Evolutionary conservation across 257 asterid genomes (phyloP), one percentile per base, ranked within the genome.

Genomic region (Petunia secreta): DNA sequence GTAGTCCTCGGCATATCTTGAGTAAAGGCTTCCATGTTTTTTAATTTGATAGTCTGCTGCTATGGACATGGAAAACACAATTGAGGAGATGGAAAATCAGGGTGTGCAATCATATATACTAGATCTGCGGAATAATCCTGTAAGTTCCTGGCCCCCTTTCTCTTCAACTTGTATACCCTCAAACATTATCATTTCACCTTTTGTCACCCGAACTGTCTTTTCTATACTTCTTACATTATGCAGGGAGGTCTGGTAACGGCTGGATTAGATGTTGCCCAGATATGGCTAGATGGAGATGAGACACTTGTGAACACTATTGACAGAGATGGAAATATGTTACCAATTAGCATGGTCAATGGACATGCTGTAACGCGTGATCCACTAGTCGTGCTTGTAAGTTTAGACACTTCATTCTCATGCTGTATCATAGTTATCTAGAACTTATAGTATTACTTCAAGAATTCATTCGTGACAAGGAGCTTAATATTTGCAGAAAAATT

Each of bases 201-300:
- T 62, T 14, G 73, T 55, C 40, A 44, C 59, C 59, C 4, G n/a
- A 80, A 6, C 4, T 55, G 37, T 39, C 37, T 43, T 59, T 63
- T n/a, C 44, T 8, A 11, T 83, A 54, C 46, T 64, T 40, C 78
- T 68, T 40, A 63, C 58, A 73, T 59, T 62, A 75, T 84, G 77
- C 84, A 95, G 98, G 99, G 99, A 6, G 99, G 99, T 66, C 83
- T 93, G 88, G 99, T 95, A 5, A 92, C 85, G 73, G 94, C 92
- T 54, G 99, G 99, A 48, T 93, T 95, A n/a, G 99, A 95, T 82
- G 98, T 95, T 77, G 99, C 99, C 80, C 95, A 92, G 80, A 89
- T 95, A 69, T 95, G 99, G 99, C 90, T 95, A 2, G 98, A 95
- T 8, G 99, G 99, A 10, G 89, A 89, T 5, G 98, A 87, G 85